phyloP scores from a whole-genome alignment of 768 basidiomycete species.

The Suillus plorans region DNA sequence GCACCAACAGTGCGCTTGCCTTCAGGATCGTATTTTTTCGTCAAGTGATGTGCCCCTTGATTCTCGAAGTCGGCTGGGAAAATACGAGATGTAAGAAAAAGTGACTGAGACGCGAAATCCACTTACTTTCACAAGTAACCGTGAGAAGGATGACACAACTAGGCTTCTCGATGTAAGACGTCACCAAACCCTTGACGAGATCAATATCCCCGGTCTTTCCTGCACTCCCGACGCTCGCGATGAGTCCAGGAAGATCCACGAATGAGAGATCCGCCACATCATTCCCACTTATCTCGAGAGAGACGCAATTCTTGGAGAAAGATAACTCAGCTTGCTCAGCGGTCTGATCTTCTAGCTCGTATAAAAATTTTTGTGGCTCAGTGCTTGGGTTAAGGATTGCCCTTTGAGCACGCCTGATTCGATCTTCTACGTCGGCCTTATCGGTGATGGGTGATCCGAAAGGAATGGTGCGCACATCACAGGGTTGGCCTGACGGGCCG shows the following conservation, averaged over 20 bases:
- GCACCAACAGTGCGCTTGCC: conserved; percentile 71
- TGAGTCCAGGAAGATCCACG: conserved; percentile 64
- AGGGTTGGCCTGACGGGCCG: conserved; percentile 36
- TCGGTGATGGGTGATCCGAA: conserved; percentile 53
- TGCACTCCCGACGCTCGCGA: conserved; percentile 50
- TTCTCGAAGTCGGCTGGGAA: conserved; percentile 77
- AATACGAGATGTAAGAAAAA: conserved; percentile 24
- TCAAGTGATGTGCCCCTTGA: conserved; percentile 69
- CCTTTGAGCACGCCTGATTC: conserved; percentile 62
- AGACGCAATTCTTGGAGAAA: conserved; percentile 60
- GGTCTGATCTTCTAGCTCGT: neutral
- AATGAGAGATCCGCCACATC: conserved; percentile 66
- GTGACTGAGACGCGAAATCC: neutral
- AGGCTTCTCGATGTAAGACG: conserved; percentile 58
- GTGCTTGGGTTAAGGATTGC: conserved; percentile 62
- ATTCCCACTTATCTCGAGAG: conserved; percentile 56
- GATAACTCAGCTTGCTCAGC: conserved; percentile 22
- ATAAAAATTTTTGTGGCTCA: conserved; percentile 16
- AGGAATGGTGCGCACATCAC: conserved; percentile 36
- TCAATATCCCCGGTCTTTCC: conserved; percentile 58
- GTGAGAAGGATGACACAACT: conserved; percentile 73
- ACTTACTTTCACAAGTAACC: conserved; percentile 44
- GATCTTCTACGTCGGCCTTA: conserved; percentile 58
- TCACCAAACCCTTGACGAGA: conserved; percentile 58
- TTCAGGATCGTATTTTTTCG: conserved; percentile 56